Conservation (phyloP, 1,284 basidiomycete species). For the Testicularia cyperi region DNA sequence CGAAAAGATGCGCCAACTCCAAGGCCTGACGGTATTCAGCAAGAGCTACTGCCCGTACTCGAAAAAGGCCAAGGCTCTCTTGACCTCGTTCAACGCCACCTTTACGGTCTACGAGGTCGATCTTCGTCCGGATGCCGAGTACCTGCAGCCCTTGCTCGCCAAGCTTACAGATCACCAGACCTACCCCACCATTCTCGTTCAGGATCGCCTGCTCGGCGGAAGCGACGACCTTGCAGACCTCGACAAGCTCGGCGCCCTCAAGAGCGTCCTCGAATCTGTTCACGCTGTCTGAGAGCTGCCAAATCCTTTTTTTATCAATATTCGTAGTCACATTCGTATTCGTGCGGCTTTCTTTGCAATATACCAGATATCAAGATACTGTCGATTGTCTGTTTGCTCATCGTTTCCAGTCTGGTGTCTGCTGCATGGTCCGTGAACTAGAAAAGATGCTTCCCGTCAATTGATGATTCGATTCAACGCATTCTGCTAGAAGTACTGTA, state of each 20-base stretch:
- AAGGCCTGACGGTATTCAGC: slow-evolving; percentile 34
- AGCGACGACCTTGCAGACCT: slow-evolving; percentile 24
- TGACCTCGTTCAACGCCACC: slow-evolving; percentile 16
- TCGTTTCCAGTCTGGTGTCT: too few species aligned
- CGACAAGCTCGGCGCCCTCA: slow-evolving; percentile 7
- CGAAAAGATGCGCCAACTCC: slow-evolving; percentile 1
- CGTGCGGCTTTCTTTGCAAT: too few species aligned
- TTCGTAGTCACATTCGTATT: too few species aligned
- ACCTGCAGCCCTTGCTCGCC: slow-evolving; percentile 25
- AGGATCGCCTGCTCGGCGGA: slow-evolving; percentile 27
- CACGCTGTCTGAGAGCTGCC: slow-evolving; percentile 19
- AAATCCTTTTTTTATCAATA: too few species aligned
- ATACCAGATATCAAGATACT: too few species aligned
- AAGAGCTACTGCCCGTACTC: slow-evolving; percentile 42
- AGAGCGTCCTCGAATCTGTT: slow-evolving; percentile 9
- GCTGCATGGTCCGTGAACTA: too few species aligned
- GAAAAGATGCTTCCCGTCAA: too few species aligned
- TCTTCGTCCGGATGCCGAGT: slow-evolving; percentile 14
- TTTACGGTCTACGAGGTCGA: slow-evolving; percentile 35
- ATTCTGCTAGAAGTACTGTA: too few species aligned
- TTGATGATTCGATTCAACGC: too few species aligned
- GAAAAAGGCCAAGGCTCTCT: slow-evolving; percentile 20
- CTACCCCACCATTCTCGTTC: slow-evolving; percentile 30
- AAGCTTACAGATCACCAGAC: slow-evolving; percentile 23
- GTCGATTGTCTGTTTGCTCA: too few species aligned